Base-by-base conservation (phyloP, 1,284 basidiomycete species). In the Anthracocystis panici-leucophaei region DNA sequence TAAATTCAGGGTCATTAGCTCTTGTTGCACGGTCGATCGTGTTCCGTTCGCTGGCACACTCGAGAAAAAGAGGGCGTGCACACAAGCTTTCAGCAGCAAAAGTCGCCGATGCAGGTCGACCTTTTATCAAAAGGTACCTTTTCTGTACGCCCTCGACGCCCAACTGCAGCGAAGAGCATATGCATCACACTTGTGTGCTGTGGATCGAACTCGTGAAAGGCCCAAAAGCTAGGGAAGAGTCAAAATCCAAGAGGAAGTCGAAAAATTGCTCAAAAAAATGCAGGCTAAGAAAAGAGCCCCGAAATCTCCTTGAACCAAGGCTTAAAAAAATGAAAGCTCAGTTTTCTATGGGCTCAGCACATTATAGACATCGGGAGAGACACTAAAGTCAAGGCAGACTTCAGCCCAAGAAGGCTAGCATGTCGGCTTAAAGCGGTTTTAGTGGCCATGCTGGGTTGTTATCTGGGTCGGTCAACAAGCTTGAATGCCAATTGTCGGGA, bases 31-130 rank as follows among this genome's bases (percentile, higher is more conserved):
- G 29, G 42, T 55, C 41, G 53, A 55, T 55, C 41, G 42, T 23
- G 40, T 14, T 21, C 29, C 18, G 27, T 18, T 41, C n/a, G 50
- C 21, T 52, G 31, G 11, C 21, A 45, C 25, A 45, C n/a, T n/a
- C 42, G 53, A n/a, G 27, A 18, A 14, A 41, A 23, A 35, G 14
- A 49, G 57, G 27, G 33, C 11, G 21, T 27, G 33, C 33, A 46
- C 16, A 58, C 44, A 54, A 65, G 38, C 33, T 54, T 29, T 20
- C 20, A 31, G 6, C 10, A 27, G n/a, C 35, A 21, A n/a, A 21
- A n/a, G 48, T 33, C 40, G 51, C 48, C 38, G 64, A 66, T 56
- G 57, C 64, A 55, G 31, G 57, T 38, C n/a, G 21, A 51, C 14
- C 5, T 21, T 38, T 9, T 42, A 7, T 11, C 44, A 21, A 18